Evolutionary conservation across 2,329 filamentous ascomycete species (phyloP).

Genomic region (Paraphaeosphaeria minitans): DNA sequence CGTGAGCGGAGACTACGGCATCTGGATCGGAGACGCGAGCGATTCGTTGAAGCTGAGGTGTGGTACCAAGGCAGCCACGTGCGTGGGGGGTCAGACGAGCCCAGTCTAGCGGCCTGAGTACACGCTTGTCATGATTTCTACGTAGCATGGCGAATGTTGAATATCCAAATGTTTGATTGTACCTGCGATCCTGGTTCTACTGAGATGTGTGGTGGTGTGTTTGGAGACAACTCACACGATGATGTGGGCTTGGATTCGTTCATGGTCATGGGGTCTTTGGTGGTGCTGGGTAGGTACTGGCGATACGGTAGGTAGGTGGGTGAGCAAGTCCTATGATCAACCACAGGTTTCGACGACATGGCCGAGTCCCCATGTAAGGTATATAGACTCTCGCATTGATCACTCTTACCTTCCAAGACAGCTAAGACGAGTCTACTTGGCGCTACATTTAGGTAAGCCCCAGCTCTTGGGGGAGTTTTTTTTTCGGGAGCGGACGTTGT

Average conservation of each 20-base stretch:
- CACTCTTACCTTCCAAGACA: not conserved
- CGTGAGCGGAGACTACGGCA: conserved; percentile 46
- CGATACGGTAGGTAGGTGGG: no score
- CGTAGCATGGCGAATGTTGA: not conserved
- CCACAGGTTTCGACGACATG: no score
- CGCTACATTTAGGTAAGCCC: not conserved
- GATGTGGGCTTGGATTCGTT: not conserved
- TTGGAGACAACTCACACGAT: not conserved
- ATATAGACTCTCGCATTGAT: no score
- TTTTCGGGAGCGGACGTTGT: not conserved
- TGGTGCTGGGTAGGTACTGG: no score
- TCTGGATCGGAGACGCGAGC: conserved; percentile 65
- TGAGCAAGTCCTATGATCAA: not conserved
- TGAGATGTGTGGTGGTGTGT: not conserved
- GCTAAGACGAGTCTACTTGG: not conserved
- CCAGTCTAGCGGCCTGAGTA: conserved; percentile 25
- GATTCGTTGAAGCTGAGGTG: conserved; percentile 58
- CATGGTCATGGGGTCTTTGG: not conserved
- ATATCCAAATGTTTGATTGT: not conserved
- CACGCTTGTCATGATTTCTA: conserved; percentile 3
- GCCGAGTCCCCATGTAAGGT: no score
- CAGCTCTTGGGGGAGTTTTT: not conserved
- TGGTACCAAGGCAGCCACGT: conserved; percentile 45
- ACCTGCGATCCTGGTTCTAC: not conserved
- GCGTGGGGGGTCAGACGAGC: conserved; percentile 25